These are phyloP conservation scores for Rhododendron kiyosumense DNA, from an alignment of 148 eudicot genomes.

Conservation along the genomic window DNA sequence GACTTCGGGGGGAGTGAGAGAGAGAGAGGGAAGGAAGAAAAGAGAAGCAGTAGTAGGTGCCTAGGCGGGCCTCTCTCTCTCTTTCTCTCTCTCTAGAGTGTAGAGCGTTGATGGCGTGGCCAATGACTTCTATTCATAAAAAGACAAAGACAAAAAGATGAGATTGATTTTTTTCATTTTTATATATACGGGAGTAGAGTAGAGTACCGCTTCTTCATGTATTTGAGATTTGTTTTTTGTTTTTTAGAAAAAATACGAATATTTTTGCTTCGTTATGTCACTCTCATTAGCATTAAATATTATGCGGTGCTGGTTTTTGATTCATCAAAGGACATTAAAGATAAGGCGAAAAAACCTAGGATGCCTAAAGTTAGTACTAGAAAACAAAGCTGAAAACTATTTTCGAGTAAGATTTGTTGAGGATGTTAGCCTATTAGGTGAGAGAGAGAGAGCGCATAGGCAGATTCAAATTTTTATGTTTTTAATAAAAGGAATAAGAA, in stretches of 20 bases:
- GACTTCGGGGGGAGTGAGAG: neutral
- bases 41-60: neutral
- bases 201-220: neutral
- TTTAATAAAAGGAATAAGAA: neutral
- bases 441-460: neutral
- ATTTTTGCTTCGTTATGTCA: neutral
- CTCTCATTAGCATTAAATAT: neutral
- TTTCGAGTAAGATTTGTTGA: neutral
- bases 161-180: too few relatives aligned
- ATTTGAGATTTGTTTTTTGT: neutral
- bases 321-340: neutral
- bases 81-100: neutral
- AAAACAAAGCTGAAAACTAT: neutral
- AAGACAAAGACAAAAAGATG: neutral
- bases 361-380: neutral
- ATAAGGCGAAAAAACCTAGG: neutral
- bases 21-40: neutral
- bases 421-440: neutral
- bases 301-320: neutral
- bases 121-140: neutral
- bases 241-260: neutral
- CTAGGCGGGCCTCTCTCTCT: neutral
- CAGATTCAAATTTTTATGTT: neutral
- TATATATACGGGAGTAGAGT: neutral
- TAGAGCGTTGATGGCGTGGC: neutral